Evolutionary conservation across 169 alveolate species (phyloP).

Genomic region (Plasmodium adleri): DNA sequence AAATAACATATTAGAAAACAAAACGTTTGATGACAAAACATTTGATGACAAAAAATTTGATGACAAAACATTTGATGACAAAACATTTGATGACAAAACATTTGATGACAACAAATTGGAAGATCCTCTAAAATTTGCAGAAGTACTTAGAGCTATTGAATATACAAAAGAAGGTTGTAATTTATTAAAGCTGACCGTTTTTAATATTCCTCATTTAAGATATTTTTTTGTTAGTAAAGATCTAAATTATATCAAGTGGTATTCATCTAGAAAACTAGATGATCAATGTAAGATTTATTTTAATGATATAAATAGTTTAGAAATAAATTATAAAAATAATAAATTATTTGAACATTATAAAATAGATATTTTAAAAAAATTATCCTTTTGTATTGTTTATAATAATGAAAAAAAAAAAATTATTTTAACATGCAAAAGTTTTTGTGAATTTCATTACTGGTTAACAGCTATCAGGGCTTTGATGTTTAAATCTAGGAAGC

Average conservation of each 20-base stretch:
- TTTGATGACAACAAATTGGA: not conserved
- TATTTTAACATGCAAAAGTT: constrained; percentile 45
- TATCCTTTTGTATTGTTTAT: constrained; percentile 37
- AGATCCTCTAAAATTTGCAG: constrained; percentile 22
- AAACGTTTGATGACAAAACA: not conserved
- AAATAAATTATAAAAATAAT: constrained; percentile 27
- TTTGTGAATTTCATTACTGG: constrained; percentile 54
- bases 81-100: not conserved
- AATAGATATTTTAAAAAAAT: constrained; percentile 27
- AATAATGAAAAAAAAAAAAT: constrained; percentile 58
- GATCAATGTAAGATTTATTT: constrained; percentile 56
- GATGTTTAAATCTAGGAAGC: constrained; percentile 25
- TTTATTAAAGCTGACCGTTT: constrained; percentile 44
- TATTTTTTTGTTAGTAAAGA: constrained; percentile 49
- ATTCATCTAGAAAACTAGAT: constrained; percentile 43
- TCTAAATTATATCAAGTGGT: constrained; percentile 39
- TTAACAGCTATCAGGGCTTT: constrained; percentile 43
- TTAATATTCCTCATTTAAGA: constrained; percentile 54
- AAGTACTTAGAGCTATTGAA: constrained; percentile 54
- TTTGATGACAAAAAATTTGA: not conserved
- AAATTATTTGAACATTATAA: constrained; percentile 14
- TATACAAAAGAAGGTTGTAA: constrained; percentile 65
- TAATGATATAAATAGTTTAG: constrained; percentile 27
- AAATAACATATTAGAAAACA: too few relatives aligned
- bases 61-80: not conserved